Percentiles rank a stretch among this genome's conserved stretches.
phyloP scores from a whole-genome alignment of 2,329 filamentous ascomycete species.

The Aspergillus chevalieri region DNA sequence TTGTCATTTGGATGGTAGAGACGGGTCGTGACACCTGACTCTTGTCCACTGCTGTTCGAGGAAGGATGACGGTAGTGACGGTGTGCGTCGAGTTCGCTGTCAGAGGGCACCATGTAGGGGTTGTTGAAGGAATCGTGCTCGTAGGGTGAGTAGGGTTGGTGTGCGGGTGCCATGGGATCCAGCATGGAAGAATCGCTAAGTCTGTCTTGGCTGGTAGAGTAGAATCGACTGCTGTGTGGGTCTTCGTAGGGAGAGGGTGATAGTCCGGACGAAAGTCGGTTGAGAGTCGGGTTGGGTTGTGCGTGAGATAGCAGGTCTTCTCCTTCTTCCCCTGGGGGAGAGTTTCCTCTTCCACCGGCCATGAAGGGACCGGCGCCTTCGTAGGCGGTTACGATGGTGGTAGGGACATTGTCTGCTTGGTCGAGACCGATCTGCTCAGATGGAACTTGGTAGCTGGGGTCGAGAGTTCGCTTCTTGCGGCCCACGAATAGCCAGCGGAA shows the following conservation, averaged over 20 bases:
- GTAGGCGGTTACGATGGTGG: slow-evolving; percentile 20
- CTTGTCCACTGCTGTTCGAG: slow-evolving; percentile 8
- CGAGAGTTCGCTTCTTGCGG: slow-evolving; percentile 45
- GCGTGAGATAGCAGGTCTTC: slow-evolving; percentile 34
- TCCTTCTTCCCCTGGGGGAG: slow-evolving; percentile 29
- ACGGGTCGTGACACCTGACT: slow-evolving; percentile 1
- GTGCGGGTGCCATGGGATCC: slow-evolving; percentile 8
- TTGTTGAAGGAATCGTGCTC: slow-evolving; percentile 9
- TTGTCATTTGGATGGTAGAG: slow-evolving; percentile 16
- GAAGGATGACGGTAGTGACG: slow-evolving; percentile 11
- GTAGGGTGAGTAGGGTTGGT: slow-evolving; percentile 14
- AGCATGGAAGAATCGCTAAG: slow-evolving; percentile 9
- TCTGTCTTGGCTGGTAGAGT: slow-evolving; percentile 3
- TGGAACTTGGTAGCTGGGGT: slow-evolving; percentile 34
- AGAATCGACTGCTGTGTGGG: slow-evolving; percentile 8
- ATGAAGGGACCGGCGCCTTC: slow-evolving; percentile 18
- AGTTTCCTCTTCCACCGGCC: slow-evolving; percentile 12
- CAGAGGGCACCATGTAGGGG: slow-evolving; percentile 12
- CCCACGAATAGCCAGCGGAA: slow-evolving; percentile 77
- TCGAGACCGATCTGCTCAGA: slow-evolving; percentile 25
- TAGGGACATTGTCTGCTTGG: slow-evolving; percentile 8
- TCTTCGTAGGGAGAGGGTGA: slow-evolving; percentile 15
- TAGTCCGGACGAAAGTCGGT: slow-evolving; percentile 3
- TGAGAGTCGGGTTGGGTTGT: slow-evolving; percentile 26
- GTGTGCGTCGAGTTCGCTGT: slow-evolving; percentile 13